Conservation (phyloP, 768 basidiomycete genomes). For the Podaxis sp. region DNA sequence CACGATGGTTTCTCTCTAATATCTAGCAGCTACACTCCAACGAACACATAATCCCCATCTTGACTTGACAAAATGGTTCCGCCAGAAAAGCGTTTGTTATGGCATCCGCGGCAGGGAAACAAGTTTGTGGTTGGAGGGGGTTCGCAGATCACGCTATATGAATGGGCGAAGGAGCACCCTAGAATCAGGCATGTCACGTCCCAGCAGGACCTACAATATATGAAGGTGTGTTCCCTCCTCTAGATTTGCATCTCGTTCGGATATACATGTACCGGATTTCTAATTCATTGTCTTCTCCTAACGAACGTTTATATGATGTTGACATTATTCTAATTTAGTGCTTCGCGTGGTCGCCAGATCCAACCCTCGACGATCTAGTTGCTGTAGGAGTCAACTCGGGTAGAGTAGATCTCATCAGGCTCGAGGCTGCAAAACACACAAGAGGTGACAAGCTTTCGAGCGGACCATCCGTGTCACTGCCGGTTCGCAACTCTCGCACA, state of each 20-base stretch:
- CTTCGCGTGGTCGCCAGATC: slow-evolving; percentile 80
- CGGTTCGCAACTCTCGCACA: slow-evolving; percentile 60
- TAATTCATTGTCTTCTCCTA: neutral
- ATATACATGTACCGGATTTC: neutral
- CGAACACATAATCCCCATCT: neutral
- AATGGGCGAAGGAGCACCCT: slow-evolving; percentile 62
- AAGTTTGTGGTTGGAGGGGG: slow-evolving; percentile 75
- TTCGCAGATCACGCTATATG: slow-evolving; percentile 74
- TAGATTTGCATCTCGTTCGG: slow-evolving; percentile 2
- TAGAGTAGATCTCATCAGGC: slow-evolving; percentile 67
- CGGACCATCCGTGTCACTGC: slow-evolving; percentile 55
- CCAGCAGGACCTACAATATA: slow-evolving; percentile 64
- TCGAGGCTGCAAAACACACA: slow-evolving; percentile 59
- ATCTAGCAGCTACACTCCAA: neutral
- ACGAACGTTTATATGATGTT: neutral
- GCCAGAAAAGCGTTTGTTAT: slow-evolving; percentile 59
- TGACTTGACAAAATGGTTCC: slow-evolving; percentile 27
- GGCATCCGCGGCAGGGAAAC: slow-evolving; percentile 70
- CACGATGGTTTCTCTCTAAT: neutral
- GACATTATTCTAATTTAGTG: slow-evolving; percentile 40
- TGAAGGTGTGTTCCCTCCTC: slow-evolving; percentile 52
- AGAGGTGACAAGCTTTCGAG: slow-evolving; percentile 51
- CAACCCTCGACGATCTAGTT: slow-evolving; percentile 63
- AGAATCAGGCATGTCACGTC: slow-evolving; percentile 74
- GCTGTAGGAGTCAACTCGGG: slow-evolving; percentile 73